phyloP scores from a whole-genome alignment of 305 asterid species.

The Ajuga reptans region DNA sequence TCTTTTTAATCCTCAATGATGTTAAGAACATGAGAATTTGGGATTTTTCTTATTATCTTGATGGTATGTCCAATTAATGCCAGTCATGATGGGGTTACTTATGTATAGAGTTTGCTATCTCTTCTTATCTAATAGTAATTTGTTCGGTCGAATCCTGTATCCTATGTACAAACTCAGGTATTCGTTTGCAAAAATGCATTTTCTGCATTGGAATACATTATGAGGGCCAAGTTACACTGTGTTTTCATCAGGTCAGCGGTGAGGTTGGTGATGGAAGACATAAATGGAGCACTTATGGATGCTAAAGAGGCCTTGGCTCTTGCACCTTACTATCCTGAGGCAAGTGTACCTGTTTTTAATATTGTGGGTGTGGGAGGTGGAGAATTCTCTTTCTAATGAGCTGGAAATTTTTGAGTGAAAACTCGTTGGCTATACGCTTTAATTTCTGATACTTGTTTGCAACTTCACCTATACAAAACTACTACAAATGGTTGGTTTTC shows the following conservation, averaged over 20 bases:
- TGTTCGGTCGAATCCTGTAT: not conserved
- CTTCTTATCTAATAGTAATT: not conserved
- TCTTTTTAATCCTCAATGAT: not conserved
- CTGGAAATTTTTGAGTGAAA: not conserved
- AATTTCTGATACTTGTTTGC: not conserved
- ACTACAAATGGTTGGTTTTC: not conserved
- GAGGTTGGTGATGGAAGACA: conserved; percentile 54
- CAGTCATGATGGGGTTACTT: not conserved
- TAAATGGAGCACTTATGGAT: conserved; percentile 61
- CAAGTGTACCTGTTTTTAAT: conserved; percentile 18
- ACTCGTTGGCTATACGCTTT: not conserved
- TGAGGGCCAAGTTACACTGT: not conserved
- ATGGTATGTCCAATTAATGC: not conserved
- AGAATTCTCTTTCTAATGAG: not conserved
- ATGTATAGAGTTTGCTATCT: not conserved
- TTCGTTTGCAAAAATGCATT: not conserved
- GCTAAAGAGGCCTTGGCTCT: conserved; percentile 48
- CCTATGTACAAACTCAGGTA: not conserved
- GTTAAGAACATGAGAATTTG: not conserved
- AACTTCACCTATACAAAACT: not conserved
- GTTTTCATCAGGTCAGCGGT: conserved; percentile 47
- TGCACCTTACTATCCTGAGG: conserved; percentile 63
- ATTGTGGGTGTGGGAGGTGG: not conserved
- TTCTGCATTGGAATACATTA: not conserved
- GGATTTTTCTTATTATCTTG: not conserved